Evolutionary conservation across 2,329 filamentous ascomycete species (phyloP), one percentile per base, ranked within the genome.

Genomic region (Cladosporium sp.): DNA sequence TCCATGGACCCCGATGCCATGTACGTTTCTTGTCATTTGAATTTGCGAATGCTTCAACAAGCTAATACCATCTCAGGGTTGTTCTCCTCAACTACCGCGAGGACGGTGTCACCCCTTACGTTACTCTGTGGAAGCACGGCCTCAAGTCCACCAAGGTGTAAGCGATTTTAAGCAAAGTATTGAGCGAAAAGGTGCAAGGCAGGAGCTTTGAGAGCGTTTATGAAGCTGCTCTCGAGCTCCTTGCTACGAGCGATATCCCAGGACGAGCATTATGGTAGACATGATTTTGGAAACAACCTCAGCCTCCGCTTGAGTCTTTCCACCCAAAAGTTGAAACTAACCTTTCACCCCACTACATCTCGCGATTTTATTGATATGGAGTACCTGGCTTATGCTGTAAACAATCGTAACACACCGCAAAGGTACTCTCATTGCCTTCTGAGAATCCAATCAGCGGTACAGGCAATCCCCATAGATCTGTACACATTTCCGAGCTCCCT

Each of bases 81-180:
- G 85, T 93, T 71, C 91, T 97, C 72, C 90, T 97, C 78, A 96
- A 97, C 87, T 99, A 97, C 88, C 94, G 95, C 75, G 93, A 97
- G 80, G 95, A 98, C 75, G 95, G 95, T 80, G 80, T 90, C 73
- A 98, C 94, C 64, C 95, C 95, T 67, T 99, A 86, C 79, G 85
- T 96, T 75, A 91, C 88, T 72, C 83, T 96, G 84, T 98, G 93
- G 94, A 97, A 98, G 88, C 91, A 97, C 83, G 95, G 94, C 77
- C 82, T 98, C 70, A 84, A 83, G 74, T 89, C 90, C 84, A 88
- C 88, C 85, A 98, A 99, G 91, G 93, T 98, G 74, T 99, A 94
- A 64, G 54, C 56, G 43, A 23, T 56, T 63, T n/a, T 21, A 18
- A 56, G 46, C 56, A 76, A 46, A 21, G 21, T 49, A 30, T 63